Evolutionary conservation across 169 alveolate genomes (phyloP), one percentile per base, ranked within the genome.

Genomic region (Condylostoma magnum): DNA sequence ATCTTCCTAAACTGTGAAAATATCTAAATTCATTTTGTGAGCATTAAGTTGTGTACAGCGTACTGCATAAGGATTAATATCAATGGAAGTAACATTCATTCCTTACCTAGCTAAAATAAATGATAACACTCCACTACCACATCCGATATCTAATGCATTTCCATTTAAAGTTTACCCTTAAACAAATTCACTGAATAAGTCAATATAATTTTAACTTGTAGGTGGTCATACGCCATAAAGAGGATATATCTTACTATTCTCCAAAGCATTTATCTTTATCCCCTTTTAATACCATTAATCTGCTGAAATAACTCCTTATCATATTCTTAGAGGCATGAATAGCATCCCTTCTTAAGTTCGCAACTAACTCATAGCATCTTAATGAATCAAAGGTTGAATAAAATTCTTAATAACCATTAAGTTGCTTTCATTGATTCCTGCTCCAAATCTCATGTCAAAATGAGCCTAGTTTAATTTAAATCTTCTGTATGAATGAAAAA

Each of bases 151-250:
- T 37, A 44, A 10, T 18, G 50, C 51, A 10, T 65, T 41, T 33
- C 53, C 60, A 36, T 53, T 31, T 18, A 52, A 33, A 27, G 41
- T 27, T 37, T 41, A 27, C 25, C 30, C 30, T 25, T 44, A 43
- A 27, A 57, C 48, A 43, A 66, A 79, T 2, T 69, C 6, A 20
- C 52, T 36, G 12, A 79, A 57, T 6, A 79, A 52, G 1, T 63
- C 44, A 12, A 65, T 30, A 56, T 73, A 79, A 33, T 72, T 41
- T 46, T 75, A 67, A 27, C 63, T 27, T 8, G 87, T 79, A 33
- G 87, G 87, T 18, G 83, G 76, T 58, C 77, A 79, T 22, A 79
- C 87, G 10, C 82, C 82, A 67, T 73, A 73, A 2, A 79, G 38
- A 28, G 83, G 79, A 58, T 55, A 74, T 6, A 79, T 74, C 20